phyloP scores from a whole-genome alignment of 2,329 filamentous ascomycete species.

The Myriosclerotinia curreyana region DNA sequence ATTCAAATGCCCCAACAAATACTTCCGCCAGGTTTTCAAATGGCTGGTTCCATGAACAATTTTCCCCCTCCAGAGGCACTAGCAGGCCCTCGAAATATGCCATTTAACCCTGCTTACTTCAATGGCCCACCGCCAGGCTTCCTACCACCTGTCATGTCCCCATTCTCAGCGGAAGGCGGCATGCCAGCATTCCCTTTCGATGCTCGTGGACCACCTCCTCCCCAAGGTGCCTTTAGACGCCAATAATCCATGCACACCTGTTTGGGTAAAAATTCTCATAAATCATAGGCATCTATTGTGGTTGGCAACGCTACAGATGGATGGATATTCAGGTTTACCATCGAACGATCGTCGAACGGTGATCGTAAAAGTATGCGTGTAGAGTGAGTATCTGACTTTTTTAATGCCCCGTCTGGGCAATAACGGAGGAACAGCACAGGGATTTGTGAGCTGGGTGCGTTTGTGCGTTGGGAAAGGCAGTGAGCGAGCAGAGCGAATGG shows the following conservation, averaged over 20 bases:
- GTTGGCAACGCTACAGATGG: background rate
- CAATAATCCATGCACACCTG: slow-evolving; percentile 30
- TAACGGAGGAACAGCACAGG: background rate
- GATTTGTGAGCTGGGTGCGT: slow-evolving; percentile 4
- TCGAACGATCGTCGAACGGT: background rate
- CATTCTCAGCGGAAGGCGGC: slow-evolving; percentile 50
- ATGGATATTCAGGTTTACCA: background rate
- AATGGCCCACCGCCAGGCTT: slow-evolving; percentile 51
- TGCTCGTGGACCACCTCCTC: slow-evolving; percentile 48
- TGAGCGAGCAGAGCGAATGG: background rate
- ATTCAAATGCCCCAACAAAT: slow-evolving; percentile 54
- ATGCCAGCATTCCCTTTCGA: slow-evolving; percentile 55
- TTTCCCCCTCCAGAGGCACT: slow-evolving; percentile 50
- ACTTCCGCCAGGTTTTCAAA: slow-evolving; percentile 61
- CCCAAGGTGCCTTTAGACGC: slow-evolving; percentile 47
- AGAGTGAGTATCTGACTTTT: too few species aligned
- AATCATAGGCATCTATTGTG: background rate
- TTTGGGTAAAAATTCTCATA: background rate
- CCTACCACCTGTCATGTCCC: slow-evolving; percentile 53
- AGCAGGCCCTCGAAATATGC: slow-evolving; percentile 42
- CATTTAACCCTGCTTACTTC: slow-evolving; percentile 50
- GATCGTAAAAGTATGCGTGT: slow-evolving; percentile 1
- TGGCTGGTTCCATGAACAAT: slow-evolving; percentile 50
- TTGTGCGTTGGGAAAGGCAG: background rate
- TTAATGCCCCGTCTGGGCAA: background rate